phyloP scores from a whole-genome alignment of 768 basidiomycete species.

The Dacryopinax primogenitus region DNA sequence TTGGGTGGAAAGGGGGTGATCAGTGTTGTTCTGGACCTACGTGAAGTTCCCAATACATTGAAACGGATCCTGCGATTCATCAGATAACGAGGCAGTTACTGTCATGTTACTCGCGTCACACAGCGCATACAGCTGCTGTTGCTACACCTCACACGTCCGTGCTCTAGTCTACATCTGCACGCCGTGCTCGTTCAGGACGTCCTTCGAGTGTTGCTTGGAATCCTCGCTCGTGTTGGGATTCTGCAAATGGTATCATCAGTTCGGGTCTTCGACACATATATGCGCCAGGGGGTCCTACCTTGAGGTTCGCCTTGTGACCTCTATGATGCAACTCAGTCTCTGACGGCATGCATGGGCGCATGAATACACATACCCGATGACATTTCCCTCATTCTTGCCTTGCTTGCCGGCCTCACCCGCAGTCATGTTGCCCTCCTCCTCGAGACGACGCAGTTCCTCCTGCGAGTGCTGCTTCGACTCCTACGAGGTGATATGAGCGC shows the following conservation, averaged over 20 bases:
- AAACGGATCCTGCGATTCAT: no score
- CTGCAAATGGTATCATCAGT: constrained; percentile 7
- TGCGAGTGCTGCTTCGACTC: constrained; percentile 7
- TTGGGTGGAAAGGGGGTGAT: background rate
- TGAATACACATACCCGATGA: background rate
- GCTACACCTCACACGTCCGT: background rate
- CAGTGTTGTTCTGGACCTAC: background rate
- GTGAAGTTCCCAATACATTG: background rate
- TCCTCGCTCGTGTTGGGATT: constrained; percentile 16
- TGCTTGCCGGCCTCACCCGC: background rate
- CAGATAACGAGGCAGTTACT: no score
- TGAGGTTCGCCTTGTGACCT: constrained; percentile 17
- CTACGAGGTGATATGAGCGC: background rate
- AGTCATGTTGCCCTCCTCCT: background rate
- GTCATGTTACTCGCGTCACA: background rate
- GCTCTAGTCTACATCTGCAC: background rate
- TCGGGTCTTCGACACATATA: background rate
- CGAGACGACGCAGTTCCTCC: background rate
- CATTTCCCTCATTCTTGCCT: background rate
- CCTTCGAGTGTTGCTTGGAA: constrained; percentile 16
- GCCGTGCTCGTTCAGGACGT: constrained; percentile 11
- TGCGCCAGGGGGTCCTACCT: background rate
- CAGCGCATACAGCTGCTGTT: background rate
- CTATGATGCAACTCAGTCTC: background rate
- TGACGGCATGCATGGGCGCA: background rate